Evolutionary conservation across 495 filamentous ascomycete species (phyloP), one percentile per base, ranked within the genome.

Genomic region (Aspergillus mulundensis): DNA sequence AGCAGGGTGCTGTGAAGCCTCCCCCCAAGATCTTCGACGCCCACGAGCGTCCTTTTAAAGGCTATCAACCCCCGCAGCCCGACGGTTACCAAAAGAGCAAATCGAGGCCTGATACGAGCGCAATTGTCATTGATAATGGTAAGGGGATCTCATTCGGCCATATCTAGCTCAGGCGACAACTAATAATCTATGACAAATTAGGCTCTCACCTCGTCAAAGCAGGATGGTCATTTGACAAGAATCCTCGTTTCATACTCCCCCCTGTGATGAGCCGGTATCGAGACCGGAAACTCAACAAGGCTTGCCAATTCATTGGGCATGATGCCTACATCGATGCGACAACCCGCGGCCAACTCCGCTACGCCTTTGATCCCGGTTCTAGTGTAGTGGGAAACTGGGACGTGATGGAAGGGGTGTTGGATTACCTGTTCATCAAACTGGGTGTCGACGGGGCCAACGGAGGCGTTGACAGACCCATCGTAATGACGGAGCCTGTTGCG

Each of bases 91-190:
- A 78, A 60, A 78, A 80, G 62, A 90, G 82, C 69, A 78, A 77
- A 52, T 71, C 74, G 16, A 77, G 71, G 59, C 74, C 75, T 45
- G 69, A 71, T 28, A 75, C 80, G 10, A 86, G 81, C 45, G 89
- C 92, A 34, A 96, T 98, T 61, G 89, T 98, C 56, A 98, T 98
- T 62, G 94, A 98, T 77, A 98, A 97, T 88, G 94, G 92, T 96
- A 72, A 50, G 61, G 38, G 32, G 25, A n/a, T n/a, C 6, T 7
- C 1, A 0, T 14, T 25, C n/a, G 18, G 2, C 6, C 5, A 46
- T 59, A 4, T 16, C 6, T 32, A 6, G 16, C 14, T 32, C 18
- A 19, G 20, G 11, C 6, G 3, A 15, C 21, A 53, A 55, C 57
- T 61, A 40, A 65, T 21, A 16, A 10, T 11, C 40, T 47, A 0